Evolutionary conservation across 441 rosid species (phyloP), one percentile per base, ranked within the genome.

Genomic region (California macrophylla): DNA sequence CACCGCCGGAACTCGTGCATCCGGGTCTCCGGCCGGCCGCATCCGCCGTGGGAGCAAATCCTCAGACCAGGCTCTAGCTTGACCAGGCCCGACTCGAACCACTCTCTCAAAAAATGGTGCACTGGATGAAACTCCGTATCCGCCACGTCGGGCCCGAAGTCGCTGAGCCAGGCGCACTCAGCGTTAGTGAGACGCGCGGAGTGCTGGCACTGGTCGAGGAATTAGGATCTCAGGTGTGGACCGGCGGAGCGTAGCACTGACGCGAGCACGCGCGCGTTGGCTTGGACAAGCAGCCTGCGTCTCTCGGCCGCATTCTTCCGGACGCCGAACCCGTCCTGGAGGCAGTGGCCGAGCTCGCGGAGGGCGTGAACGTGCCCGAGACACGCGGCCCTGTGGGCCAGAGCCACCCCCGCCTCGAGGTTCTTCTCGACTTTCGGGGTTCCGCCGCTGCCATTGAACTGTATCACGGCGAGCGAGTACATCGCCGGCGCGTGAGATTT

Each of bases 281-380:
- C 94, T 69, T 91, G 91, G 72, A 91, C 67, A 54, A 93, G 76
- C 30, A 86, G 68, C 16, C 94, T 90, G 40, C 91, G 96, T 13
- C 97, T 97, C 66, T 82, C 84, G 0, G 75, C 23, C 20, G 84
- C 71, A 76, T 87, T 78, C 16, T 81, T 87, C 9, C 81, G 74
- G 25, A 91, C 86, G 29, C 97, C 97, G 75, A 91, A 93, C n/a
- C 98, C 98, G 77, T 93, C 98, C 72, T 86, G 96, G 0, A 93
- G 79, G 70, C 94, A 91, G 78, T 93, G 96, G 38, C 96, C 98
- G 10, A 91, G 83, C 82, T 93, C 98, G 0, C 96, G 83, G 0
- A 89, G 77, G 8, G 96, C 96, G 58, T 89, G 94, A 7, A 89
- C 72, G 76, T 93, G 87, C 50, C 96, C 98, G 16, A 89, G 74